These are phyloP conservation scores for Lenzites betulinus DNA, from an alignment of 768 basidiomycete genomes.

Conservation along the genomic window DNA sequence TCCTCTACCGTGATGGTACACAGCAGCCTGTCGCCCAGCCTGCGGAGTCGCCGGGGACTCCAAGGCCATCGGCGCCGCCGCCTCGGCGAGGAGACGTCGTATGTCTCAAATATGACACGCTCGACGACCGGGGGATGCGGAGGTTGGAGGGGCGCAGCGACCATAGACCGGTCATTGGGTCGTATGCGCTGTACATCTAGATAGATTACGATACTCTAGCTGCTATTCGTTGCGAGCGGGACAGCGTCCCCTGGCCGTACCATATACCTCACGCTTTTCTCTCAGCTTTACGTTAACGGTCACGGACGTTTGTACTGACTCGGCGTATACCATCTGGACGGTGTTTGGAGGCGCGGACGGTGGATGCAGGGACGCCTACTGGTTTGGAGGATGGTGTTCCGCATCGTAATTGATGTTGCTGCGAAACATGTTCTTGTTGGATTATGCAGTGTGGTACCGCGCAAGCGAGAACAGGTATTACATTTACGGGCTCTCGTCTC, in stretches of 20 bases:
- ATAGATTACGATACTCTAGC: conserved; percentile 2
- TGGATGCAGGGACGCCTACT: too few relatives aligned
- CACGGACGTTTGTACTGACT: conserved; percentile 8
- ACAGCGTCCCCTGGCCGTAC: not conserved
- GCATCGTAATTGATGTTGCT: too few relatives aligned
- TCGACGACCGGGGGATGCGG: conserved; percentile 76
- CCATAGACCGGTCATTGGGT: conserved; percentile 84
- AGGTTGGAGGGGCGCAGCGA: conserved; percentile 78
- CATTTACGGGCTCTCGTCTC: not conserved
- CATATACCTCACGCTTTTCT: conserved; percentile 4
- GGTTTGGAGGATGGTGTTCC: too few relatives aligned
- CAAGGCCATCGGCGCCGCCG: conserved; percentile 18
- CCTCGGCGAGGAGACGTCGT: conserved; percentile 68
- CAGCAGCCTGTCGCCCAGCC: conserved; percentile 27
- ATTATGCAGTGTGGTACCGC: too few relatives aligned
- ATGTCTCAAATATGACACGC: conserved; percentile 70
- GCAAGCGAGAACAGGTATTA: not conserved
- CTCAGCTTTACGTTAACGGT: not conserved
- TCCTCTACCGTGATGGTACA: conserved; percentile 45
- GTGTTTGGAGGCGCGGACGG: not conserved
- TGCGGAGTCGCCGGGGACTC: conserved; percentile 16
- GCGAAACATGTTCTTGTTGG: too few relatives aligned
- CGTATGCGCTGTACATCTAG: conserved; percentile 66
- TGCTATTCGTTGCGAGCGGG: not conserved
- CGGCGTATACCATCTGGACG: not conserved